These are phyloP conservation scores for Neofusicoccum umdonicola DNA, from an alignment of 2,329 filamentous ascomycete genomes.

Conservation along the genomic window DNA sequence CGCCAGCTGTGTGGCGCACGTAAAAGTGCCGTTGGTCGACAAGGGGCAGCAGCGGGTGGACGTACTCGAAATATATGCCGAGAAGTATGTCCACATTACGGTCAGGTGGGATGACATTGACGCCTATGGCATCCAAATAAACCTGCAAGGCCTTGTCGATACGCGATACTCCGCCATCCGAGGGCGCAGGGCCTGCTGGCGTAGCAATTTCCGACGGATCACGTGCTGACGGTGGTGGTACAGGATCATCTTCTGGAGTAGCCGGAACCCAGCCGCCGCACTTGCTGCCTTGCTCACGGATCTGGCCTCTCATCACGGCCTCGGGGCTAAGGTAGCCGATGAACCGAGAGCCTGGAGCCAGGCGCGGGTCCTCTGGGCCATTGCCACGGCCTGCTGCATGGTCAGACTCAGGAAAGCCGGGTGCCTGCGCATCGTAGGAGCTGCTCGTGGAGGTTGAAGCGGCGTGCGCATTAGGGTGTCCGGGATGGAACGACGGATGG, in stretches of 20 bases:
- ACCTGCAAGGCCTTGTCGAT: conserved; percentile 34
- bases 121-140: conserved; percentile 38
- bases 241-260: conserved; percentile 19
- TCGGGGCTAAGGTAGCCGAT: conserved; percentile 49
- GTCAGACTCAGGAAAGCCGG: background rate
- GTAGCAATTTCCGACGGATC: conserved; percentile 23
- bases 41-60: conserved; percentile 48
- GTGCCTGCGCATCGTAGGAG: background rate
- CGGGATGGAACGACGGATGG: conserved; percentile 18
- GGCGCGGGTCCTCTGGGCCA: conserved; percentile 21
- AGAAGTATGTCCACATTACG: conserved; percentile 39
- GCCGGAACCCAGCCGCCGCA: conserved; percentile 33
- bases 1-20: conserved; percentile 33
- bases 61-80: conserved; percentile 45
- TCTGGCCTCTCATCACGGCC: conserved; percentile 45
- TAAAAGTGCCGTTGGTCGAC: conserved; percentile 45
- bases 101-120: conserved; percentile 34
- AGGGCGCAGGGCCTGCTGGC: background rate
- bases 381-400: background rate
- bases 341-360: conserved; percentile 37
- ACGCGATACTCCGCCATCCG: background rate
- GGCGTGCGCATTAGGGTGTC: background rate
- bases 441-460: background rate
- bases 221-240: background rate
- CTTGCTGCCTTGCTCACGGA: conserved; percentile 27